Base-by-base conservation (phyloP, 495 filamentous ascomycete genomes). In the Neurospora sp. region DNA sequence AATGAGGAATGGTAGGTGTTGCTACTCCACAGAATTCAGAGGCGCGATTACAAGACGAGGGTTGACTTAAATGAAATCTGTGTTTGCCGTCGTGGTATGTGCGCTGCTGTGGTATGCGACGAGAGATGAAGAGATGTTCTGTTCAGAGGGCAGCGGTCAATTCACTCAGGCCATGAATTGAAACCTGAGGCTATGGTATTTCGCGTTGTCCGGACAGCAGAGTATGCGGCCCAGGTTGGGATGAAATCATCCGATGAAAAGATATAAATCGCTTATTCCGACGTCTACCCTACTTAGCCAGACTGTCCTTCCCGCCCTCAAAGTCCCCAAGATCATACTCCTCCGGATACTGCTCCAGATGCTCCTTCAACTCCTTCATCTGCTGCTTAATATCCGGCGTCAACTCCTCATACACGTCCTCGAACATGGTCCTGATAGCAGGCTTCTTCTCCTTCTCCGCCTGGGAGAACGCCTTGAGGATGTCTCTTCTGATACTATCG, bases 401-500 rank as follows among this genome's bases (percentile, higher is more conserved):
- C 61, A 97, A 71, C 27, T 93, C 87, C 81, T 94, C 93, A 81
- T 97, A 98, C 7, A 98, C 87, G 80, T 94, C 96, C 74, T 89
- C 87, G 80, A 97, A 98, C 78, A 97, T 91, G 40, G 87, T 80
- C 69, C 89, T 85, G 39, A 99, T 83, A 12, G 91, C 84, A 3
- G 93, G 92, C 80, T 94, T 97, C 87, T 94, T 96, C 85, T 92
- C 91, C 75, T 89, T 91, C 82, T 99, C 96, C 3, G 94, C 96
- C 71, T 90, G 88, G 2, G 89, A 86, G 82, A 98, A 98, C 6
- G 94, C 94, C 78, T 90, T 90, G 68, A 99, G 78, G 1, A 98
- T 87, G 10, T 92, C 91, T 76, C 91, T 90, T 40, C 92, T 84
- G 41, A 93, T 84, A 27, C 83, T 78, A 39, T 89, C 88, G 10